Percentiles rank a stretch among this genome's conserved stretches.
phyloP scores from a whole-genome alignment of 768 basidiomycete species.

The Pleurotus platypus region DNA sequence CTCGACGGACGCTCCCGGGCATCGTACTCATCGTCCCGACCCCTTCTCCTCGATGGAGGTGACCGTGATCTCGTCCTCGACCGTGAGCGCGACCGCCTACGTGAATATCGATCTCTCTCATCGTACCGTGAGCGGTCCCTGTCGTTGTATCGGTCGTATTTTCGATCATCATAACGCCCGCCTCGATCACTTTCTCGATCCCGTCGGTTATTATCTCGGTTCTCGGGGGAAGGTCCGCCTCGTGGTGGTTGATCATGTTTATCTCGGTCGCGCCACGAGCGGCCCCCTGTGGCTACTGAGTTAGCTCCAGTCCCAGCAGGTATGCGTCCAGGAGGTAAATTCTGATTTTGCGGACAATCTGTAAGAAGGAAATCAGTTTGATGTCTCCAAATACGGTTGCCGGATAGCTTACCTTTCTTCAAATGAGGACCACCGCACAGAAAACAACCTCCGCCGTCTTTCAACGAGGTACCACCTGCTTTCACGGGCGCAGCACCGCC shows the following conservation, averaged over 20 bases:
- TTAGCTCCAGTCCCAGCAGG: conserved; percentile 28
- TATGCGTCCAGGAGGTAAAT: conserved; percentile 25
- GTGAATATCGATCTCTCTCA: conserved; percentile 15
- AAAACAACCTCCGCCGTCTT: conserved; percentile 74
- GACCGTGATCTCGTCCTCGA: conserved; percentile 29
- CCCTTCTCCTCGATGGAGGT: conserved; percentile 17
- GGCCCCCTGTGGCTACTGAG: conserved; percentile 13
- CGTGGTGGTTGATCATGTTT: conserved; percentile 6
- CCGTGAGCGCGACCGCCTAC: conserved; percentile 17
- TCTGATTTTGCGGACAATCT: conserved; percentile 54
- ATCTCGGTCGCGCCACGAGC: conserved; percentile 31
- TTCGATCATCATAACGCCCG: conserved; percentile 14
- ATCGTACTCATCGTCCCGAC: conserved; percentile 11
- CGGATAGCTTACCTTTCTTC: conserved; percentile 64
- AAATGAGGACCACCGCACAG: conserved; percentile 92
- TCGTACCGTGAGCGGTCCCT: conserved; percentile 14
- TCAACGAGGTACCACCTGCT: conserved; percentile 49
- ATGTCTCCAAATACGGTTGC: neutral
- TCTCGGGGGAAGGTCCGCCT: conserved; percentile 9
- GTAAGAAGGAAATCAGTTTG: neutral
- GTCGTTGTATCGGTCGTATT: conserved; percentile 17
- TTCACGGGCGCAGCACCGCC: conserved; percentile 55
- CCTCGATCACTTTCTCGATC: conserved; percentile 18
- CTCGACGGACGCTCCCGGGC: conserved; percentile 26
- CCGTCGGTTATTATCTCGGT: conserved; percentile 16